Percentiles rank a stretch among this genome's conserved stretches.
These are phyloP conservation scores for Pleurotus eryngii DNA, from an alignment of 768 basidiomycete species.

Conservation along the genomic window DNA sequence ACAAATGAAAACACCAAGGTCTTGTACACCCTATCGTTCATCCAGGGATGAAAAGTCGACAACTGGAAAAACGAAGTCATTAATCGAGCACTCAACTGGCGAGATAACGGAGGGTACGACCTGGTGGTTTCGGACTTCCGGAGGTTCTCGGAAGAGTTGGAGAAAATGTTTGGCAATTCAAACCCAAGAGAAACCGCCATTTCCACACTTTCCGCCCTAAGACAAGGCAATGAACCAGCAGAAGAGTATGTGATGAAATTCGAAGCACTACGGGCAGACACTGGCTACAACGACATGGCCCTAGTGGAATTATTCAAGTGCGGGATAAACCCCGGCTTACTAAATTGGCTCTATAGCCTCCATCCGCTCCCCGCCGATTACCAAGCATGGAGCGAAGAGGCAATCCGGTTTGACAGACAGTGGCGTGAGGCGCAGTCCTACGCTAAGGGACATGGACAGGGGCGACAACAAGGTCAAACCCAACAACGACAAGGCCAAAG, in stretches of 20 bases:
- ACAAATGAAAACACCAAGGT: background rate
- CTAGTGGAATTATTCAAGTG: background rate
- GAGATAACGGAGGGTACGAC: background rate
- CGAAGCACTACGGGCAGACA: background rate
- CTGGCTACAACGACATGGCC: background rate
- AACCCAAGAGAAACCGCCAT: background rate
- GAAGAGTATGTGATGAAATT: background rate
- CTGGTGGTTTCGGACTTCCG: background rate
- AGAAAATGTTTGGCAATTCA: background rate
- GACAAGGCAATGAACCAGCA: background rate
- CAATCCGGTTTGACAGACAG: background rate
- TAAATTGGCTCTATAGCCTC: background rate
- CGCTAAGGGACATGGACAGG: background rate
- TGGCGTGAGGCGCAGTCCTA: background rate
- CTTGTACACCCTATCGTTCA: background rate
- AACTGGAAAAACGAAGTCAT: background rate
- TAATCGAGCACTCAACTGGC: background rate
- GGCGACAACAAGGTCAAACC: no score
- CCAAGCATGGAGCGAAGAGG: background rate
- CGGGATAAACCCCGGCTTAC: background rate
- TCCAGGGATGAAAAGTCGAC: background rate
- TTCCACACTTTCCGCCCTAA: background rate
- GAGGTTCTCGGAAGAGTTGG: background rate
- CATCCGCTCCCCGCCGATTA: background rate
- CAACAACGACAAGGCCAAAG: background rate